Percentiles rank a stretch among this genome's conserved stretches.
These are phyloP conservation scores for Phytopythium ostracodes DNA, from an alignment of 352 stramenopile species.

Conservation along the genomic window DNA sequence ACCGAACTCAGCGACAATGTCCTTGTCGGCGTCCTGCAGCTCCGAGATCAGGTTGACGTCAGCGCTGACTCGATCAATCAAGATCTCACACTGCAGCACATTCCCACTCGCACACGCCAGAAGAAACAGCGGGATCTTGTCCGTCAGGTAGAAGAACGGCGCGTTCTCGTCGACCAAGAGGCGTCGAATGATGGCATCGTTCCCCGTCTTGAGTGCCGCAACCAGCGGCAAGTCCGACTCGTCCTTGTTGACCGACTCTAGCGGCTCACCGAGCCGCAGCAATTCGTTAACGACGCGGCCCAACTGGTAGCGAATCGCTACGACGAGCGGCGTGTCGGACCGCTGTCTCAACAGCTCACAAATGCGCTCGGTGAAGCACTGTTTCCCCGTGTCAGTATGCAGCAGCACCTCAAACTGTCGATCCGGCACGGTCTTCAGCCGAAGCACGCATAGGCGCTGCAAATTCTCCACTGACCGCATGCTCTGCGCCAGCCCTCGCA, in stretches of 20 bases:
- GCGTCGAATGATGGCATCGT: constrained; percentile 70
- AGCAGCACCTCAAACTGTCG: constrained; percentile 48
- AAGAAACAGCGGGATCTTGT: constrained; percentile 76
- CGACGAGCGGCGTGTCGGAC: constrained; percentile 59
- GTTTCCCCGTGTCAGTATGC: constrained; percentile 52
- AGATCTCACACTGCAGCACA: constrained; percentile 66
- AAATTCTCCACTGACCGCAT: constrained; percentile 25
- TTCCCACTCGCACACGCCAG: constrained; percentile 67
- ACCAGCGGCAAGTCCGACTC: constrained; percentile 66
- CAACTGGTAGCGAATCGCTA: constrained; percentile 77
- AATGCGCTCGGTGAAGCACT: constrained; percentile 65
- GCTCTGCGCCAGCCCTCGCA: constrained; percentile 9
- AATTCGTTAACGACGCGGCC: constrained; percentile 78
- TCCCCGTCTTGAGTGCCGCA: constrained; percentile 60
- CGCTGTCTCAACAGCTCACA: constrained; percentile 58
- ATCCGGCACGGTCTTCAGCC: constrained; percentile 48
- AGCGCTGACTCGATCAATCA: constrained; percentile 48
- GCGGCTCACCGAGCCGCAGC: constrained; percentile 42
- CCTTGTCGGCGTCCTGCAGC: constrained; percentile 74
- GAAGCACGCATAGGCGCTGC: constrained; percentile 49
- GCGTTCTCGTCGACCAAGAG: constrained; percentile 67
- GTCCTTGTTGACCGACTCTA: constrained; percentile 38
- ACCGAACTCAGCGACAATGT: constrained; percentile 69
- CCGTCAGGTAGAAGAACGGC: constrained; percentile 68
- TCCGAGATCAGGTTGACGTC: constrained; percentile 79